A percentile compares a stretch with the other conserved stretches of the same genome.
Conservation (phyloP, 2,329 filamentous ascomycete species). For the Trichoderma breve region DNA sequence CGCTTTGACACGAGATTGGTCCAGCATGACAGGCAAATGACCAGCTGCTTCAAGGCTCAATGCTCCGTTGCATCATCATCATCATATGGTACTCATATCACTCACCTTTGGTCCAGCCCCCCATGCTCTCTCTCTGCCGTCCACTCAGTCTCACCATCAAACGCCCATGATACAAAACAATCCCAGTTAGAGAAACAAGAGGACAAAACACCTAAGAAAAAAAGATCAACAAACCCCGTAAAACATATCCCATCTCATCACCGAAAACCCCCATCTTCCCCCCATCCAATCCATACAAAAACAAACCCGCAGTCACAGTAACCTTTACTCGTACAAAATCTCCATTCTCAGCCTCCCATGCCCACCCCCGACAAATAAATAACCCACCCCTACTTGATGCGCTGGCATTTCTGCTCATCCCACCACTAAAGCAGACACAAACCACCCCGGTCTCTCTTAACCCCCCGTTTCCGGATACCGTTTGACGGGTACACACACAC, state of each 20-base stretch:
- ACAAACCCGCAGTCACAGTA: not conserved
- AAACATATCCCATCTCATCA: not conserved
- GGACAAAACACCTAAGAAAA: not conserved
- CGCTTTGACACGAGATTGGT: not conserved
- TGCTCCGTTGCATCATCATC: not conserved
- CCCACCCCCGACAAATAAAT: not conserved
- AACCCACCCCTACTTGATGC: slow-evolving; percentile 24
- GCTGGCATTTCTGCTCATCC: slow-evolving; percentile 18
- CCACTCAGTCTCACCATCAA: not conserved
- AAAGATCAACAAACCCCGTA: not conserved
- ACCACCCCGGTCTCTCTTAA: not conserved
- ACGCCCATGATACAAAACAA: not conserved
- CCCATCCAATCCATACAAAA: not conserved
- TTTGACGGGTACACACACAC: not conserved
- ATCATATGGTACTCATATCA: not conserved
- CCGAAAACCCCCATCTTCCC: not conserved
- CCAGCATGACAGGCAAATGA: not conserved
- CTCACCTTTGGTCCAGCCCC: not conserved
- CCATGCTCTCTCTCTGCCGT: not conserved
- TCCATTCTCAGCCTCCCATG: not conserved
- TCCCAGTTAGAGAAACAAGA: not conserved
- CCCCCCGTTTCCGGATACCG: not conserved
- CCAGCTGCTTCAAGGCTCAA: not conserved
- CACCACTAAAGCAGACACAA: slow-evolving; percentile 1
- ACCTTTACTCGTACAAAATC: not conserved